These are phyloP conservation scores for Arabidopsis hybrid DNA, from an alignment of 441 rosid species.

Conservation along the genomic window DNA sequence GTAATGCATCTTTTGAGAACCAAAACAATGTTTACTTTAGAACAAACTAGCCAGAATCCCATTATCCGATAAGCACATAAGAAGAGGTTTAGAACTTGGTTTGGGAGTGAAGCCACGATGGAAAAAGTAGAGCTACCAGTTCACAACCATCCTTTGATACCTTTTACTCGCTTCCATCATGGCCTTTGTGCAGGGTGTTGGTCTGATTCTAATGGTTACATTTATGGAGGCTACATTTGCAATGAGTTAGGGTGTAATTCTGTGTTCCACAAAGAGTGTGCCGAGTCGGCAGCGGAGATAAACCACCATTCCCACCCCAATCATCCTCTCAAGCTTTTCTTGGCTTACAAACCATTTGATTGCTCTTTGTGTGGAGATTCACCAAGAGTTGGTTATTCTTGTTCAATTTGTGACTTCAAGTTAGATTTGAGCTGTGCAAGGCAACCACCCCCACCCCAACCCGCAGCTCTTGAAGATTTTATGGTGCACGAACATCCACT, in stretches of 20 bases:
- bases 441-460: neutral
- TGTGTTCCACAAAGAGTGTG: neutral
- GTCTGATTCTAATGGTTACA: neutral
- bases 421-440: neutral
- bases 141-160: slow-evolving; percentile 5
- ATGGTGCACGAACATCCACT: neutral
- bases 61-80: too few relatives aligned
- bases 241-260: neutral
- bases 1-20: too few relatives aligned
- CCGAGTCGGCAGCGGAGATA: neutral
- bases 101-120: slow-evolving; percentile 28
- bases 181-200: too few relatives aligned
- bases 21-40: too few relatives aligned
- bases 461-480: too few relatives aligned
- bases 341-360: too few relatives aligned
- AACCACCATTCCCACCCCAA: neutral
- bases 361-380: neutral
- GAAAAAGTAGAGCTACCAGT: slow-evolving; percentile 31
- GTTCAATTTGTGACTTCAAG: neutral
- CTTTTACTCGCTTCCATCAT: too few relatives aligned
- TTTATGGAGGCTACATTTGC: slow-evolving; percentile 16
- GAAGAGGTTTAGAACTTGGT: too few relatives aligned
- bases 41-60: too few relatives aligned
- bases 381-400: neutral
- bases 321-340: neutral